A percentile compares a stretch with the other conserved stretches of the same genome.
Conservation (phyloP, 768 basidiomycete genomes). For the Russula olivacea region DNA sequence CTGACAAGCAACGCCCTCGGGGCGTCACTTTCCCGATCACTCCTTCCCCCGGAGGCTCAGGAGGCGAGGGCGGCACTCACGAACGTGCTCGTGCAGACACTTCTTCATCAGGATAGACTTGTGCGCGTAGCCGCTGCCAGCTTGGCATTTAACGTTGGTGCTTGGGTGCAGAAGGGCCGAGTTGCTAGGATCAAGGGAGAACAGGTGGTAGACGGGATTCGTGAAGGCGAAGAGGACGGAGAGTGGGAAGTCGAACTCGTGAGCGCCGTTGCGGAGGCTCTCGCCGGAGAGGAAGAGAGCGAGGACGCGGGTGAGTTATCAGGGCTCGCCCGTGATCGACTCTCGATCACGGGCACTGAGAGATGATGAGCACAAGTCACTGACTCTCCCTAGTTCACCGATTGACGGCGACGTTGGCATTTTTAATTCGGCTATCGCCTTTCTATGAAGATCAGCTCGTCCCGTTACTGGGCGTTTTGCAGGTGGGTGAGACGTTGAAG, state of each 20-base stretch:
- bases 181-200: constrained; percentile 39
- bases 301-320: constrained; percentile 71
- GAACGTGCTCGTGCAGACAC: constrained; percentile 52
- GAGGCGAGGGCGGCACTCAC: constrained; percentile 39
- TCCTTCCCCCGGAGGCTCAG: constrained; percentile 35
- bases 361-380: neutral
- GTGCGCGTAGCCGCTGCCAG: constrained; percentile 80
- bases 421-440: constrained; percentile 72
- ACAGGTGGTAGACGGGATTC: constrained; percentile 29
- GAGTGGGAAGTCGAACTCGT: constrained; percentile 86
- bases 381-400: constrained; percentile 58
- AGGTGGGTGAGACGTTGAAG: constrained; percentile 49
- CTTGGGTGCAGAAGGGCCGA: constrained; percentile 56
- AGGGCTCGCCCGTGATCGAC: neutral
- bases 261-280: constrained; percentile 76
- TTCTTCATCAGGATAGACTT: constrained; percentile 60
- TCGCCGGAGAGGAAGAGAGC: constrained; percentile 60
- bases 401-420: constrained; percentile 68
- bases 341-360: neutral
- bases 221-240: constrained; percentile 48
- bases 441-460: constrained; percentile 48
- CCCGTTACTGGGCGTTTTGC: constrained; percentile 65
- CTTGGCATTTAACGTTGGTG: constrained; percentile 70
- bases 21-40: constrained; percentile 35
- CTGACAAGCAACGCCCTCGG: constrained; percentile 66